Base-by-base conservation (phyloP, 176 grass and related monocot genomes). In the Puccinellia tenuiflora region DNA sequence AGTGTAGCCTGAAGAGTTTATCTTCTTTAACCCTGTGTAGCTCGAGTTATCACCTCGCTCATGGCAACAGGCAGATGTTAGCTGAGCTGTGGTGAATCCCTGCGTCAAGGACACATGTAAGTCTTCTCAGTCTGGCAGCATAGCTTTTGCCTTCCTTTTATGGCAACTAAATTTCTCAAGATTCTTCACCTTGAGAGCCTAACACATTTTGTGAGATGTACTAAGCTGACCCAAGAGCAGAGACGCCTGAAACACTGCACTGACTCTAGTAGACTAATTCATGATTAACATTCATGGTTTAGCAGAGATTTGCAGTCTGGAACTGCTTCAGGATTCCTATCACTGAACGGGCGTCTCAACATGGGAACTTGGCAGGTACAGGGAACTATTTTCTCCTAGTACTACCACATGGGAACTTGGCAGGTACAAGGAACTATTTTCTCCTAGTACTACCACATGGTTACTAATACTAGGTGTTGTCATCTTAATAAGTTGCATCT, bases 251-350 rank as follows among this genome's bases (percentile, higher is more conserved):
- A n/a, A n/a, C n/a, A n/a, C n/a, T n/a, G n/a, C n/a, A n/a, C n/a
- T n/a, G n/a, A n/a, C n/a, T n/a, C n/a, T n/a, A n/a, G n/a, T n/a
- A n/a, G n/a, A n/a, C n/a, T n/a, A n/a, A n/a, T n/a, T n/a, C 12
- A 43, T 26, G 38, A 38, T 43, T 25, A 43, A 14, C 38, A 43
- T 43, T 1, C 10, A 43, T 26, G n/a, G n/a, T 16, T 6, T 22
- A 26, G 38, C 35, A 43, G 17, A 43, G 5, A 6, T n/a, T 43
- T 42, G 38, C 12, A 26, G 17, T 63, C 55, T 59, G n/a, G n/a
- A n/a, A n/a, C n/a, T 71, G 68, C 16, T 85, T 82, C 87, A 98
- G 96, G 81, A 88, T 98, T 88, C 96, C 92, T 69, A 93, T 98
- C 51, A 95, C 92, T 30, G 81, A 95, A n/a, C 70, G 92, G 92